These are phyloP conservation scores for Leptodermis oblonga DNA, from an alignment of 257 asterid species.

Conservation along the genomic window DNA sequence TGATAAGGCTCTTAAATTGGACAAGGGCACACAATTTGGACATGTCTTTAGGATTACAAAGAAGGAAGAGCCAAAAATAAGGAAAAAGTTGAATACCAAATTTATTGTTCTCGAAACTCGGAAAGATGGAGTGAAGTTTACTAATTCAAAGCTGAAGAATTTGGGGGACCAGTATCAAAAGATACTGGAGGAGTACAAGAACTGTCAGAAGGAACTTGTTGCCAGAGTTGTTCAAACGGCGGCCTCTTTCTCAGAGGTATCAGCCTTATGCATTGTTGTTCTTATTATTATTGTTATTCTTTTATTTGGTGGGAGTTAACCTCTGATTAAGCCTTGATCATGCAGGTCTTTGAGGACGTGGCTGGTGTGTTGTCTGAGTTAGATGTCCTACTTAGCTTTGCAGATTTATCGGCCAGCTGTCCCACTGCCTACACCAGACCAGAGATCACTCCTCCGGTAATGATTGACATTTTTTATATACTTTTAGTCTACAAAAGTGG, in stretches of 20 bases:
- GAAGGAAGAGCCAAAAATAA: slow-evolving; percentile 97
- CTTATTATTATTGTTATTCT: background rate
- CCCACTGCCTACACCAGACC: slow-evolving; percentile 90
- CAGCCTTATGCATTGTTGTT: slow-evolving; percentile 2
- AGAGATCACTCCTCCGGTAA: slow-evolving; percentile 65
- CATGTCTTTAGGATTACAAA: slow-evolving; percentile 91
- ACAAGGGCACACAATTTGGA: slow-evolving; percentile 89
- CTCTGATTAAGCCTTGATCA: slow-evolving; percentile 17
- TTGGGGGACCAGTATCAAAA: slow-evolving; percentile 81
- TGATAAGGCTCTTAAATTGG: slow-evolving; percentile 85
- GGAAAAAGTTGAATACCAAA: slow-evolving; percentile 84
- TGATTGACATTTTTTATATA: slow-evolving; percentile 17
- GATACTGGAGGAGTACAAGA: slow-evolving; percentile 80
- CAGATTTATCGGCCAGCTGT: slow-evolving; percentile 86
- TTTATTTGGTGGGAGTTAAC: slow-evolving; percentile 6
- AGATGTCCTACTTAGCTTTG: slow-evolving; percentile 95
- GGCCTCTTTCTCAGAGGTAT: slow-evolving; percentile 82
- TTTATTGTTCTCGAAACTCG: slow-evolving; percentile 95
- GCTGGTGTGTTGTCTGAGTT: slow-evolving; percentile 78
- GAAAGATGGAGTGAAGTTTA: slow-evolving; percentile 92
- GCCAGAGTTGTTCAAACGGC: slow-evolving; percentile 87
- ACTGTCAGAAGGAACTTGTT: slow-evolving; percentile 90
- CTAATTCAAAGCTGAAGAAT: slow-evolving; percentile 80
- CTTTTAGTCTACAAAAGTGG: slow-evolving; percentile 2
- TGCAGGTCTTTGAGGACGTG: slow-evolving; percentile 77